Conservation (phyloP, 768 basidiomycete species). For the Termitomyces sp. region DNA sequence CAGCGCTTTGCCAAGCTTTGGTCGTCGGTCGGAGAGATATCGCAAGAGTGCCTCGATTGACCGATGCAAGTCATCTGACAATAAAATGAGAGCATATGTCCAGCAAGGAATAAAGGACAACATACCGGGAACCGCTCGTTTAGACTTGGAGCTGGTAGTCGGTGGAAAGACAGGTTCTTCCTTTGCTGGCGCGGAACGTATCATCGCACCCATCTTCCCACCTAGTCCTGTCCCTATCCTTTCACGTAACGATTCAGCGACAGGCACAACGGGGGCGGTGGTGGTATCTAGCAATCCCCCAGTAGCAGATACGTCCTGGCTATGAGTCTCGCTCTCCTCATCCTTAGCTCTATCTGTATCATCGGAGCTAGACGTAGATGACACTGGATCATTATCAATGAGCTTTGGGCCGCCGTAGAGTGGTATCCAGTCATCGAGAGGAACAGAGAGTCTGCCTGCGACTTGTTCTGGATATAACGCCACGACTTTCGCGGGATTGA, state of each 20-base stretch:
- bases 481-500: constrained; percentile 92
- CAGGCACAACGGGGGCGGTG: constrained; percentile 23
- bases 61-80: constrained; percentile 51
- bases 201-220: constrained; percentile 49
- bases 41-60: constrained; percentile 86
- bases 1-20: constrained; percentile 77
- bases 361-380: constrained; percentile 18
- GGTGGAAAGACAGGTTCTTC: constrained; percentile 64
- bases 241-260: constrained; percentile 39
- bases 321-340: constrained; percentile 15
- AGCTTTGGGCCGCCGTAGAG: constrained; percentile 73
- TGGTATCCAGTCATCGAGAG: constrained; percentile 68
- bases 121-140: constrained; percentile 25
- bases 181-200: constrained; percentile 33
- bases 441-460: constrained; percentile 70
- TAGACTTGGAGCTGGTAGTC: constrained; percentile 38
- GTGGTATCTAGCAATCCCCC: constrained; percentile 29
- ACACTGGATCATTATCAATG: constrained; percentile 21
- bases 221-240: constrained; percentile 35
- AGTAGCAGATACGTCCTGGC: constrained; percentile 18
- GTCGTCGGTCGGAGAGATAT: constrained; percentile 86
- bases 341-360: constrained; percentile 16
- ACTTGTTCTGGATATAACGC: constrained; percentile 82
- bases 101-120: constrained; percentile 4
- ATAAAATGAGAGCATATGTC: not conserved